Evolutionary conservation across 345 rosid species (phyloP).

Genomic region (Linum lewisii): DNA sequence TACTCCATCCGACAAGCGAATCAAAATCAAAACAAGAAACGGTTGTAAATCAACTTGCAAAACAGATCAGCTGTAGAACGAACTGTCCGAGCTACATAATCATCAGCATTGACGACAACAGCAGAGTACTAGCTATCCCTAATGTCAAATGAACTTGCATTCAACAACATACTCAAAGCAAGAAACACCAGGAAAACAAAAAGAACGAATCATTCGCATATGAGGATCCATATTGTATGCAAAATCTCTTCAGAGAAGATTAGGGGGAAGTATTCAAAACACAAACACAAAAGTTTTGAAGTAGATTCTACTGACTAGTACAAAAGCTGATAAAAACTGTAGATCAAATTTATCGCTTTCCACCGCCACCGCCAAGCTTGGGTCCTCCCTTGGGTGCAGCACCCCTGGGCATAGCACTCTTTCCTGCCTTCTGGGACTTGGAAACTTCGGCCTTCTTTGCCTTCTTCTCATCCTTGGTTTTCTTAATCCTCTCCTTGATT

Average conservation of each 20-base stretch:
- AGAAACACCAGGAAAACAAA: no score
- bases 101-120: no score
- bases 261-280: background rate
- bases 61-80: no score
- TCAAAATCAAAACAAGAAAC: no score
- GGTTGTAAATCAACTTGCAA: no score
- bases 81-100: no score
- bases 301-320: background rate
- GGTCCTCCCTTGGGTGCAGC: constrained; percentile 40
- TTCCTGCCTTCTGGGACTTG: constrained; percentile 46
- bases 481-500: constrained; percentile 76
- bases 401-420: constrained; percentile 38
- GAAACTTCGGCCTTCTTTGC: constrained; percentile 67
- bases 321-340: background rate
- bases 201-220: no score
- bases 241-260: background rate
- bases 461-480: constrained; percentile 76
- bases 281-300: background rate
- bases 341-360: constrained; percentile 39
- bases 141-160: no score
- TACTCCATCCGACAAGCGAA: no score
- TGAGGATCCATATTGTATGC: no score
- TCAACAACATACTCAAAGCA: no score
- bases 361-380: constrained; percentile 75
- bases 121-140: no score